Base-by-base conservation (phyloP, 208 protist genomes). In the Trypanosoma mega region DNA sequence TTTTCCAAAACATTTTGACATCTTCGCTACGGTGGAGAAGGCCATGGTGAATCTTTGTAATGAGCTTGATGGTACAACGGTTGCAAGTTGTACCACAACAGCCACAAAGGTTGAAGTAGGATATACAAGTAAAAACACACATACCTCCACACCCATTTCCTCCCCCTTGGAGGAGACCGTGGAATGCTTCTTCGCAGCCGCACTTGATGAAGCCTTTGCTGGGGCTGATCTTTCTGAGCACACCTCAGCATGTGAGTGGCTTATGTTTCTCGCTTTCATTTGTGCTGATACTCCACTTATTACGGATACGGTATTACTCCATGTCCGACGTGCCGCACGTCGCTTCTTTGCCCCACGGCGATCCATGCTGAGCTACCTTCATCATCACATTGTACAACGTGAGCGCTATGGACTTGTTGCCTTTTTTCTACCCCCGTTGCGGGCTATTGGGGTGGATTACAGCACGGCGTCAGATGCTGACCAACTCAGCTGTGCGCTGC, bases 371-470 rank as follows among this genome's bases (percentile, higher is more conserved):
- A 31, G 39, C 3, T 74, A 62, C 54, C 45, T 88, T 20, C 76
- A 80, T 18, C 31, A 58, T 30, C 72, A 70, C 30, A 85, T 92
- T 37, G 63, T 85, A 18, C 53, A 60, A 27, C 49, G 61, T 33
- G 64, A 71, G 36, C 63, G 56, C n/a, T 30, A 76, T 58, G 85
- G 75, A 3, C 72, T 88, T 26, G 59, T 64, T 23, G 76, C 80
- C 21, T 86, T 92, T 54, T 85, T 87, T 37, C 59, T 87, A 3
- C 85, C 85, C 0, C 71, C 74, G 14, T 59, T 92, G 20, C 80
- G 85, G 6, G 85, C 85, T n/a, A 80, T 88, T 44, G 85, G 77
- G 1, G 63, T 92, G 2, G 85, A 92, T 63, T 66, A 76, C 44
- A 58, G 67, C 47, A 80, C 68, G n/a, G 62, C 56, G 7, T 63